Evolutionary conservation across 2,329 filamentous ascomycete genomes (phyloP), one percentile per base, ranked within the genome.

Genomic region (Clonostachys rosea): DNA sequence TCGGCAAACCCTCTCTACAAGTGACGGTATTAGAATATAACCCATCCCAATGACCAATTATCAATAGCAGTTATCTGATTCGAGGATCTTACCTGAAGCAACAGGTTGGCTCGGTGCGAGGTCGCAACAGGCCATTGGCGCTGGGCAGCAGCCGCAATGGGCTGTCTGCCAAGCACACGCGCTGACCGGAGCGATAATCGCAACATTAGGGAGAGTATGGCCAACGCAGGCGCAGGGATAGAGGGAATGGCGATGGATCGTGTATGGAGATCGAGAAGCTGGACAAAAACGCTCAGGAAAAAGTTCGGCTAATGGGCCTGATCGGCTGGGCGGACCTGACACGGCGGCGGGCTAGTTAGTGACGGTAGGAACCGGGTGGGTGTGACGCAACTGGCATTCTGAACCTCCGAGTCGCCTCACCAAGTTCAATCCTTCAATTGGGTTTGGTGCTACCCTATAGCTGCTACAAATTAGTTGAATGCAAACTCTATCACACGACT

Each of bases 131-230:
- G 75, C 79, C 79, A 83, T 82, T 83, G 80, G 65, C 74, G 78
- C 65, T 69, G 68, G 57, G 70, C 70, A 62, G 71, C 68, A 59
- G 75, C 71, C 65, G 70, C 70, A 64, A 70, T 59, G 61, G 78
- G 71, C 70, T 71, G 75, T 65, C 71, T 69, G 69, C 76, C 71
- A 65, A 83, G 68, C 60, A 75, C 72, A 74, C 74, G 80, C 63
- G 77, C 77, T 66, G 81, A 82, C 73, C 76, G 79, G 73, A 85
- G 71, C 68, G 81, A 84, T 67, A 79, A 80, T 74, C 81, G 82
- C 78, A 86, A 77, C 82, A 86, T 86, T 74, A 74, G 73, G 71
- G 70, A 73, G 71, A 74, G 66, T 63, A 67, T 68, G 66, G 66
- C 69, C 64, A 63, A 57, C 50, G 61, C 24, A 30, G 59, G 64